Evolutionary conservation across 2,329 filamentous ascomycete species (phyloP).

Genomic region (Orbilia quercus): DNA sequence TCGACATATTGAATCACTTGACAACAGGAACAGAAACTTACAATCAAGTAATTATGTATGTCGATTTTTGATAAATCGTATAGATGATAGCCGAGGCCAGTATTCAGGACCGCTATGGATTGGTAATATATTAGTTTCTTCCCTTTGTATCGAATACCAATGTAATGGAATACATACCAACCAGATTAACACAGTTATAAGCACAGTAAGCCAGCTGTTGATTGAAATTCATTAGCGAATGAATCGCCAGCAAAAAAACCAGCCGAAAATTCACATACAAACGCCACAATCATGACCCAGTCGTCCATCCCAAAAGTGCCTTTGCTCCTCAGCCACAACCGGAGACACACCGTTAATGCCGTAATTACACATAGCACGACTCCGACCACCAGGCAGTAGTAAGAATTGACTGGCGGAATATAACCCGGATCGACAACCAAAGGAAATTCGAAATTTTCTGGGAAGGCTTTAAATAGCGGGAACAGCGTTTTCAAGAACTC

Average conservation of each 20-base stretch:
- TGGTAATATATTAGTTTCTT: not conserved
- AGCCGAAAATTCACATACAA: conserved; percentile 33
- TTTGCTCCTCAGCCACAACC: conserved; percentile 52
- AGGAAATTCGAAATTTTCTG: conserved; percentile 46
- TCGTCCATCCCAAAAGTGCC: conserved; percentile 53
- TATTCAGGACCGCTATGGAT: conserved; percentile 21
- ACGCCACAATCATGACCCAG: conserved; percentile 51
- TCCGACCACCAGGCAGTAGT: conserved; percentile 38
- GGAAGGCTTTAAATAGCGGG: conserved; percentile 31
- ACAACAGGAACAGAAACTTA: conserved; percentile 8
- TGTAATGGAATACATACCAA: conserved; percentile 30
- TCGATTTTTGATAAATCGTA: conserved; percentile 42
- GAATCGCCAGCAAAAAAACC: not conserved
- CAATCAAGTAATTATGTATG: conserved; percentile 41
- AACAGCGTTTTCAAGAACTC: conserved; percentile 32
- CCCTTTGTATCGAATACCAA: not conserved
- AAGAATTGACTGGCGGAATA: conserved; percentile 35
- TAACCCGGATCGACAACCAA: conserved; percentile 36
- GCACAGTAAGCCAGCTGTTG: conserved; percentile 40
- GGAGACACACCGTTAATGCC: conserved; percentile 24
- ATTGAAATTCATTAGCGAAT: conserved; percentile 1
- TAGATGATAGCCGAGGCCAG: conserved; percentile 47
- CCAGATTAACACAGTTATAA: conserved; percentile 45
- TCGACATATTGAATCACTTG: not conserved
- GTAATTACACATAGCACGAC: conserved; percentile 32